Base-by-base conservation (phyloP, 306 rosid genomes). In the Gynostemma pentaphyllum region DNA sequence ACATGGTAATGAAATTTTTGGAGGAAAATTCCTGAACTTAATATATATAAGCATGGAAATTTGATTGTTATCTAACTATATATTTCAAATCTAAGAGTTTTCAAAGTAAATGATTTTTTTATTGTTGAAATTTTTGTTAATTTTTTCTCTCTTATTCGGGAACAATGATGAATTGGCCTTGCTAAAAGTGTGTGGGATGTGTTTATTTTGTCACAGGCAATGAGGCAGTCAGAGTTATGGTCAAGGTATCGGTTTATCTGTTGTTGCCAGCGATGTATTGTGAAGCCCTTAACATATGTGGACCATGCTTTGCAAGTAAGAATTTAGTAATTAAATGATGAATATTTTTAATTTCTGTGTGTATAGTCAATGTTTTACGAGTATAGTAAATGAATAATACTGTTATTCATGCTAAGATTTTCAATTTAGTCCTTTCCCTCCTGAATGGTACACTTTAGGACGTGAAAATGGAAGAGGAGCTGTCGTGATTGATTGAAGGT, bases 271-370 rank as follows among this genome's bases (percentile, higher is more conserved):
- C 71, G 92, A 48, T 86, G 97, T 74, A 53, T 72, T 51, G 70
- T 37, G 34, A 68, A 68, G 16, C 83, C 84, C 53, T 59, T 54
- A 47, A 57, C 84, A 51, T 82, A 68, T 5, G 92, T 77, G 46
- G 95, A 89, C 70, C 70, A 41, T 55, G 76, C 60, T 73, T 79
- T 89, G 84, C 89, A 89, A 69, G 95, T 86, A 78, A 68, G 78
- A 34, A n/a, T 68, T 70, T 39, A 22, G 30, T 27, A 4, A 48
- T 50, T 46, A 19, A 48, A 5, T 26, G 45, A 60, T 69, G 21
- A 15, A 19, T 47, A 3, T 47, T 32, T 32, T 2, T 2, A 32
- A 32, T 32, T 32, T 32, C 37, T 32, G 5, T 3, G 3, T 32
- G 37, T 32, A n/a, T n/a, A n/a, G n/a, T n/a, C n/a, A n/a, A n/a